Conservation (phyloP, 192 early-diverging fungal species). For the Rhizoclosmatium globosum region DNA sequence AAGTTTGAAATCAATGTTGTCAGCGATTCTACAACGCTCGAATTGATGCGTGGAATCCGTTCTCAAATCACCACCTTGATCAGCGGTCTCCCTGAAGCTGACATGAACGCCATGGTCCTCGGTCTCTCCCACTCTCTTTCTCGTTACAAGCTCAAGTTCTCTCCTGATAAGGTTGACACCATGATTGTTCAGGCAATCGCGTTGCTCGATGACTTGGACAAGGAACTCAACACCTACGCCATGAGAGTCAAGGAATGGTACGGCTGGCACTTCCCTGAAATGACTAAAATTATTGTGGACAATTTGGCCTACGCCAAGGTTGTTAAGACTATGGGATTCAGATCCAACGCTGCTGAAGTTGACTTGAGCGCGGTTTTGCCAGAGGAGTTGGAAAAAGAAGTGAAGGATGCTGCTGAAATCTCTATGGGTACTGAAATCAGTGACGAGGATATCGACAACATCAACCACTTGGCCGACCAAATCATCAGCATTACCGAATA, state of each 20-base stretch:
- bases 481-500: conserved; percentile 96
- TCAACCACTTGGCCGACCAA: conserved; percentile 92
- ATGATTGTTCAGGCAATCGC: conserved; percentile 99
- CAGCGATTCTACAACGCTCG: conserved; percentile 82
- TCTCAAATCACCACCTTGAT: conserved; percentile 91
- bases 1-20: conserved; percentile 87
- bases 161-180: conserved; percentile 99
- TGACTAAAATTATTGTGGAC: conserved; percentile 94
- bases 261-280: conserved; percentile 99
- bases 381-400: conserved; percentile 88
- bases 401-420: conserved; percentile 97
- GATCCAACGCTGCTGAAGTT: conserved; percentile 78
- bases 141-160: conserved; percentile 99
- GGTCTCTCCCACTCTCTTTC: conserved; percentile 99
- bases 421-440: conserved; percentile 99
- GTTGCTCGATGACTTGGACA: conserved; percentile 96
- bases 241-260: conserved; percentile 99
- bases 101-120: conserved; percentile 94
- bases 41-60: conserved; percentile 96
- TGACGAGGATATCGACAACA: conserved; percentile 97
- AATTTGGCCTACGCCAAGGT: conserved; percentile 93
- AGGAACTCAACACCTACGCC: conserved; percentile 97
- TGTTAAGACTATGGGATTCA: conserved; percentile 91
- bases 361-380: conserved; percentile 87
- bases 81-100: conserved; percentile 83